Percentiles rank a stretch among this genome's conserved stretches.
These are phyloP conservation scores for Solanum hybrid DNA, from an alignment of 305 asterid species.

Conservation along the genomic window DNA sequence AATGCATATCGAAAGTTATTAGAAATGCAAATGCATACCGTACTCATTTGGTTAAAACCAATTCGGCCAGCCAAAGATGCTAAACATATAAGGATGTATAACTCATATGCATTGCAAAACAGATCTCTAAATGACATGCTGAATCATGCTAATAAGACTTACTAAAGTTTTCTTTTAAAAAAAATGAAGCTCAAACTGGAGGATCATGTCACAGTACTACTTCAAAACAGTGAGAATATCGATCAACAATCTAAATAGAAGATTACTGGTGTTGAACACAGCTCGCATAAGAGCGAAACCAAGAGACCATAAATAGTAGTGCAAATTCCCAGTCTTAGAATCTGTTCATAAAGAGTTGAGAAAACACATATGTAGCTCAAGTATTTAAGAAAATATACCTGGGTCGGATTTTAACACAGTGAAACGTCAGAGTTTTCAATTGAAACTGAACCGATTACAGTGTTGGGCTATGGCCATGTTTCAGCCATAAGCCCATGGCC, in stretches of 20 bases:
- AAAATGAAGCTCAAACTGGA: not conserved
- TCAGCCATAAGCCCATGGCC: not conserved
- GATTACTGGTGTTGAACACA: not conserved
- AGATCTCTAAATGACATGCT: not conserved
- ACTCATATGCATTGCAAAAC: not conserved
- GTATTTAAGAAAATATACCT: not conserved
- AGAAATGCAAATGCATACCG: not conserved
- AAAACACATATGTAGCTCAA: not conserved
- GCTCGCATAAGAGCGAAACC: not conserved
- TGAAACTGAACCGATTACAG: not conserved
- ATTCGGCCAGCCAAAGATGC: not conserved
- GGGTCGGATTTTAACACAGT: not conserved
- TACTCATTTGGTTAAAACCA: not conserved
- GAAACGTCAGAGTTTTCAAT: not conserved
- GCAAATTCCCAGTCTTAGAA: not conserved
- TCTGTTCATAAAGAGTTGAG: not conserved
- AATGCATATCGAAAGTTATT: not conserved
- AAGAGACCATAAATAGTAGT: not conserved
- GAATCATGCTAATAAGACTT: not conserved
- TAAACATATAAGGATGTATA: not conserved
- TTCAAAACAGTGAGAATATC: not conserved
- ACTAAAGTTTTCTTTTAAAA: not conserved
- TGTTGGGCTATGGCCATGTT: not conserved
- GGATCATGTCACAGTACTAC: not conserved
- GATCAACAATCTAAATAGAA: not conserved